These are phyloP conservation scores for Schizothecium vesticola DNA, from an alignment of 495 filamentous ascomycete genomes.

Conservation along the genomic window DNA sequence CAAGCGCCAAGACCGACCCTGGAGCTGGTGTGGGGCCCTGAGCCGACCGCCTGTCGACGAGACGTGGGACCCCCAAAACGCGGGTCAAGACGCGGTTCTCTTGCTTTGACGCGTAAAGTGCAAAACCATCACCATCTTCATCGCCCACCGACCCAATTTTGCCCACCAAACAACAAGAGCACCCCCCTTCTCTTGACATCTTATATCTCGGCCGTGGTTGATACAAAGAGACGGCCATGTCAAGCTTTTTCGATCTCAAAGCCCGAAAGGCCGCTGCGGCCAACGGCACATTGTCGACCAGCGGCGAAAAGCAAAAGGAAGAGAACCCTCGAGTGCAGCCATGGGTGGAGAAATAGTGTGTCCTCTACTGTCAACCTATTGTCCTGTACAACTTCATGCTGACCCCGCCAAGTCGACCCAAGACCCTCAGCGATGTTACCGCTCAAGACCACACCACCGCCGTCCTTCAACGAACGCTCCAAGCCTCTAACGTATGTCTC, in stretches of 20 bases:
- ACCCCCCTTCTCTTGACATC: background rate
- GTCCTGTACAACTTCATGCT: conserved; percentile 6
- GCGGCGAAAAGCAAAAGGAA: conserved; percentile 50
- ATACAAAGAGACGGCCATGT: conserved; percentile 39
- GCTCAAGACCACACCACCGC: conserved; percentile 97
- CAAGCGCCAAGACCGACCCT: background rate
- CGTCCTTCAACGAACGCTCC: conserved; percentile 84
- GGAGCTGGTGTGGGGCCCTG: background rate
- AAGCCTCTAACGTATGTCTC: conserved; percentile 76
- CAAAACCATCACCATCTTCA: background rate
- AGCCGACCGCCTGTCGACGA: background rate
- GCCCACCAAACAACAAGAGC: background rate
- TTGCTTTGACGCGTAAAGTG: conserved; percentile 18
- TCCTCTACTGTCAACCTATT: background rate
- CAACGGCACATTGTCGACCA: conserved; percentile 45
- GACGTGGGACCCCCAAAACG: background rate
- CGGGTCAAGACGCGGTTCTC: background rate
- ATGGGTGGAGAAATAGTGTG: conserved; percentile 99
- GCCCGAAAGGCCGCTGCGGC: conserved; percentile 79
- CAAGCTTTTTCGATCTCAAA: conserved; percentile 92
- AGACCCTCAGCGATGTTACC: conserved; percentile 87
- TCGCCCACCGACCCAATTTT: background rate
- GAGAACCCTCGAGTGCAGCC: conserved; percentile 68
- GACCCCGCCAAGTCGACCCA: conserved; percentile 67
- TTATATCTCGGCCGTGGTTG: background rate